Evolutionary conservation across 2,329 filamentous ascomycete genomes (phyloP), one percentile per base, ranked within the genome.

Genomic region (Nectriaceae sp.): DNA sequence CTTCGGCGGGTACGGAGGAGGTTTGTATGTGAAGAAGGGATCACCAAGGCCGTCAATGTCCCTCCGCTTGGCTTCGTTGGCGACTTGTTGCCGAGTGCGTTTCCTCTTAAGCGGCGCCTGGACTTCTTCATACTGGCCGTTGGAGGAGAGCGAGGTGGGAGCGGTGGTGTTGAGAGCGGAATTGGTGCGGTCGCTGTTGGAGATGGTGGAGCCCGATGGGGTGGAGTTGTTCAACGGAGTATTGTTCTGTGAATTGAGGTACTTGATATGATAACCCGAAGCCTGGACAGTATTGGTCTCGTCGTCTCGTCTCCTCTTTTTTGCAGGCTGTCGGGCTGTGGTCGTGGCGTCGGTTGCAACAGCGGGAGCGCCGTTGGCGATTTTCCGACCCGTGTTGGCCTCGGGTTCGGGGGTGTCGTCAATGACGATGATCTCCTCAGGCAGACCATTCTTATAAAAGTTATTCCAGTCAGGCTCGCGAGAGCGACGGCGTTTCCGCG

Each of bases 31-130:
- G 56, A 84, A 78, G 64, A 86, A 89, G 18, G 87, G 83, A 66
- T 92, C 87, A 20, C 83, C 82, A 33, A 84, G 77, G 20, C 78
- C 78, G 61, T 91, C 88, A 38, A 88, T 74, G 62, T 94, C 89
- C 61, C 87, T 82, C 57, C 87, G 79, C 67, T 90, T 93, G 46
- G 89, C 86, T 67, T 95, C 89, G 65, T 91, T 89, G 62, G 89
- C 88, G 47, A 86, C 79, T 56, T 92, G 88, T 58, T 92, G 88
- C 52, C 90, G 83, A 38, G 89, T 90, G 15, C 94, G 83, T 73
- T 96, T 97, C 63, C 92, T 83, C 75, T 97, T 97, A 69, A 94
- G 88, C 26, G 91, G 90, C n/a, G 83, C 76, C 44, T 80, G 77
- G 24, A 75, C 75, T 42, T 86, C 80, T 42, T 89, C 85, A 63